These are phyloP conservation scores for Geotrichum reessii DNA, from an alignment of 1,139 yeast species.

Conservation along the genomic window DNA sequence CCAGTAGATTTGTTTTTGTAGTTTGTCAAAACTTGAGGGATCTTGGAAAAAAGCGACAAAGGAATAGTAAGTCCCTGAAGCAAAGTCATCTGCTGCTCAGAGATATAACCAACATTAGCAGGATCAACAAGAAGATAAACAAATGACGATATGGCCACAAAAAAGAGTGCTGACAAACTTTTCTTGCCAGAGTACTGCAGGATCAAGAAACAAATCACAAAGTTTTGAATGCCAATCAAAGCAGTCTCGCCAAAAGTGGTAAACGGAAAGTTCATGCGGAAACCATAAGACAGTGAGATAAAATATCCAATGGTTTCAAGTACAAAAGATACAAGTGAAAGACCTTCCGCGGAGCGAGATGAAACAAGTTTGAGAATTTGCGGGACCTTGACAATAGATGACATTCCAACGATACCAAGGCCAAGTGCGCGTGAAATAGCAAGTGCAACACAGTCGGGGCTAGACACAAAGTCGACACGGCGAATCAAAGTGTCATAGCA, in stretches of 20 bases:
- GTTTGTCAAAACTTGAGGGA: constrained; percentile 53
- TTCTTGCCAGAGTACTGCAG: constrained; percentile 28
- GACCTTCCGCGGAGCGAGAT: constrained; percentile 36
- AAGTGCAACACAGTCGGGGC: constrained; percentile 30
- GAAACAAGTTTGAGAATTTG: constrained; percentile 35
- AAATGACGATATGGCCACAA: constrained; percentile 25
- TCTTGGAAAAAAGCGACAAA: constrained; percentile 46
- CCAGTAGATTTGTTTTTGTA: constrained; percentile 47
- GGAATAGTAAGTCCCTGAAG: constrained; percentile 53
- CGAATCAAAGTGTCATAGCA: constrained; percentile 27
- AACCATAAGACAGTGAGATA: constrained; percentile 40
- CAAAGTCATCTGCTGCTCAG: constrained; percentile 28
- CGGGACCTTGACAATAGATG: constrained; percentile 39
- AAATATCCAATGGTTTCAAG: constrained; percentile 40
- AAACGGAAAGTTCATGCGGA: constrained; percentile 40
- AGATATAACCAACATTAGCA: constrained; percentile 24
- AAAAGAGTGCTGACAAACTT: constrained; percentile 25
- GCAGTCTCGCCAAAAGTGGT: constrained; percentile 43
- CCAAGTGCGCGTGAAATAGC: constrained; percentile 35
- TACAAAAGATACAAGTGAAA: constrained; percentile 35
- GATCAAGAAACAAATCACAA: constrained; percentile 36
- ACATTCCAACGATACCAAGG: constrained; percentile 36
- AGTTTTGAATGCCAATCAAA: constrained; percentile 40
- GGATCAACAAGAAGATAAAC: constrained; percentile 23
- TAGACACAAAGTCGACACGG: constrained; percentile 28